These are phyloP conservation scores for Pelargonium australe DNA, from an alignment of 441 rosid species.

Conservation along the genomic window DNA sequence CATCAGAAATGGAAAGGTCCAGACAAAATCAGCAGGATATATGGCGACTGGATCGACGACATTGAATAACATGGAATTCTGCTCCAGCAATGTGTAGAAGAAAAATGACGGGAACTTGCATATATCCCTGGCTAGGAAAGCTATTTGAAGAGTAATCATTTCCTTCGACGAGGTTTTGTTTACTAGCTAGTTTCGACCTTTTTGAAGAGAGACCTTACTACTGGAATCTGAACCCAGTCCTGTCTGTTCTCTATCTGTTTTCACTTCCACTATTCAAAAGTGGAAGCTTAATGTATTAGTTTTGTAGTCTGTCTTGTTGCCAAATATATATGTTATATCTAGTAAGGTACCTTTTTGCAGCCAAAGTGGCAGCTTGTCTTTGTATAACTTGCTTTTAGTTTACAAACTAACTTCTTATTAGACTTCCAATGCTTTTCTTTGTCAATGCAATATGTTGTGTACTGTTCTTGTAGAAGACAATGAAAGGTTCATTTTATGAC, in stretches of 20 bases:
- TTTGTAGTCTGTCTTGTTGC: neutral
- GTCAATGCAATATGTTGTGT: neutral
- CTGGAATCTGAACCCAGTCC: neutral
- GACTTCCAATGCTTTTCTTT: neutral
- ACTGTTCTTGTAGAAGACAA: too few relatives aligned
- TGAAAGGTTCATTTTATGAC: too few relatives aligned
- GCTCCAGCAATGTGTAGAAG: neutral
- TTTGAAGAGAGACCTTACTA: neutral
- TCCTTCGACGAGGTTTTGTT: too few relatives aligned
- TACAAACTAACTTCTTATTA: neutral
- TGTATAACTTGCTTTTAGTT: neutral
- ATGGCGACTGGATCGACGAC: constrained; percentile 97
- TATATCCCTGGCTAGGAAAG: neutral
- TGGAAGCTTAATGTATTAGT: neutral
- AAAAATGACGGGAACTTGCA: neutral
- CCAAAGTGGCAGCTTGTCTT: neutral
- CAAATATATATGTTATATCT: neutral
- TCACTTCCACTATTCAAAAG: neutral
- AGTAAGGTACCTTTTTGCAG: neutral
- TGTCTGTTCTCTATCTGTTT: neutral
- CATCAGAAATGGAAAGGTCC: constrained; percentile 94
- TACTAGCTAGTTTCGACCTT: neutral
- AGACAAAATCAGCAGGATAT: constrained; percentile 80
- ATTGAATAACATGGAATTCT: constrained; percentile 32
- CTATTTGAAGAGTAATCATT: neutral